Evolutionary conservation across 2,329 filamentous ascomycete genomes (phyloP).

Genomic region (Monascus ruber): DNA sequence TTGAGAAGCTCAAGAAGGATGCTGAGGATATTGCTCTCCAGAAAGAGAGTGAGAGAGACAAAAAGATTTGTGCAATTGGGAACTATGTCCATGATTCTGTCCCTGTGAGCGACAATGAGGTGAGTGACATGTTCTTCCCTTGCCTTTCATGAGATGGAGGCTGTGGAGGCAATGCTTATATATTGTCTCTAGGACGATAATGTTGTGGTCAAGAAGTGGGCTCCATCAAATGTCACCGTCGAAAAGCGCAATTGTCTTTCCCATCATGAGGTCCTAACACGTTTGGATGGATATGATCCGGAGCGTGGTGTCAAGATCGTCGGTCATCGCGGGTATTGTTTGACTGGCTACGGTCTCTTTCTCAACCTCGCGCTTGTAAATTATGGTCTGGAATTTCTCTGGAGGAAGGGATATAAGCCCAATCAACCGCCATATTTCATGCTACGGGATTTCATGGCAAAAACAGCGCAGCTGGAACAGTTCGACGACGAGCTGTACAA

Average conservation of each 20-base stretch:
- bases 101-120: constrained; percentile 70
- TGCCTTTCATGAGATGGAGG: not conserved
- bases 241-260: constrained; percentile 72
- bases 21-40: constrained; percentile 61
- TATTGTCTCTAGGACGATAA: constrained; percentile 57
- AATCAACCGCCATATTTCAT: constrained; percentile 89
- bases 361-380: constrained; percentile 89
- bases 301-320: constrained; percentile 90
- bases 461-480: constrained; percentile 92
- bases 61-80: constrained; percentile 73
- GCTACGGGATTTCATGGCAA: constrained; percentile 90
- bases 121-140: constrained; percentile 17
- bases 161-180: not conserved
- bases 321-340: constrained; percentile 86
- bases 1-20: constrained; percentile 73
- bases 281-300: constrained; percentile 83
- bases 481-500: constrained; percentile 99
- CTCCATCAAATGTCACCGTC: constrained; percentile 60
- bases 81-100: constrained; percentile 88
- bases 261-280: constrained; percentile 85
- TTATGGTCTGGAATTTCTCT: constrained; percentile 85
- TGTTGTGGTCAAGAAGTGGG: constrained; percentile 63
- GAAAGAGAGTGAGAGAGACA: constrained; percentile 63
- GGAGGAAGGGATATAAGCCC: constrained; percentile 66
- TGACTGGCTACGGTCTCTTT: constrained; percentile 81